Evolutionary conservation across 2,329 filamentous ascomycete species (phyloP).

Genomic region (Colletotrichum viniferum): DNA sequence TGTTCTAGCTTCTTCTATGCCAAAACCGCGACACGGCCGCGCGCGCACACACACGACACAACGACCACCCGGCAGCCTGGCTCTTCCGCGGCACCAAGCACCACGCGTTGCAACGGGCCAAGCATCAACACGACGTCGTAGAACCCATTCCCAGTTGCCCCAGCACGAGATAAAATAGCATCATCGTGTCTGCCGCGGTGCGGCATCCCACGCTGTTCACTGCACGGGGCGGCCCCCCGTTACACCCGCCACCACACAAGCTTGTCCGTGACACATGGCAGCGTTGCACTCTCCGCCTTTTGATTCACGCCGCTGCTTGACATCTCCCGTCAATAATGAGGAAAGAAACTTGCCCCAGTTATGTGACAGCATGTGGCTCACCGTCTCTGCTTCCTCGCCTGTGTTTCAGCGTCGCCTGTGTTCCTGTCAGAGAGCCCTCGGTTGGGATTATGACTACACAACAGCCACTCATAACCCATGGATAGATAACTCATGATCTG

Average conservation of each 20-base stretch:
- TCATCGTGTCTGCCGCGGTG: neutral
- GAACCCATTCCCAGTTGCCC: neutral
- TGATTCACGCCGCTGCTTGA: neutral
- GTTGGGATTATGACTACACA: neutral
- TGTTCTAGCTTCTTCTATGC: neutral
- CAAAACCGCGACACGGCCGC: neutral
- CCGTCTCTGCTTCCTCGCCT: neutral
- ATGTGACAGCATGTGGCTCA: neutral
- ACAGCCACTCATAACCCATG: neutral
- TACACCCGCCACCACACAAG: constrained; percentile 1
- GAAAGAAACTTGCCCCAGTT: no score
- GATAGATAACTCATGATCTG: neutral
- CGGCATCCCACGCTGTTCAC: neutral
- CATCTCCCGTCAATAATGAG: neutral
- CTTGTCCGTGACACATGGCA: constrained; percentile 8
- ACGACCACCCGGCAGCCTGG: neutral
- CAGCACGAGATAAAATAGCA: neutral
- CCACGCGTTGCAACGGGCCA: neutral
- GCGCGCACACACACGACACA: neutral
- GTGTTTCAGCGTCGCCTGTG: neutral
- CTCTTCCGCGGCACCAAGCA: neutral
- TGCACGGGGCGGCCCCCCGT: neutral
- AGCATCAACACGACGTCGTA: neutral
- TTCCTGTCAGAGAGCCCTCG: neutral
- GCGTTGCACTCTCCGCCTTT: neutral